Base-by-base conservation (phyloP, 1,284 basidiomycete genomes). In the Sanghuangporus weigelae region DNA sequence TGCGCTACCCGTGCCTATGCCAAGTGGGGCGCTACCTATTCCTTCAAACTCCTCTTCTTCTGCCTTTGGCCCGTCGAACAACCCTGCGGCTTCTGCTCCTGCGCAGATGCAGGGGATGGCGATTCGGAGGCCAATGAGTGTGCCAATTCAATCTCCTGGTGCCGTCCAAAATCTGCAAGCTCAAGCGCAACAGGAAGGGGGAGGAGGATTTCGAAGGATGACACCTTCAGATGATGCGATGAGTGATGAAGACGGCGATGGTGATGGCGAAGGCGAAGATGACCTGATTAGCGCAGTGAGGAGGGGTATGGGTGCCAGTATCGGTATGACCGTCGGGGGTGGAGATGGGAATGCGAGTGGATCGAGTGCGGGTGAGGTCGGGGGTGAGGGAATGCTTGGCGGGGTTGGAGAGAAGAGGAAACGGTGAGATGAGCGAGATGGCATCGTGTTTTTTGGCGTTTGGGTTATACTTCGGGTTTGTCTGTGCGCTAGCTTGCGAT, bases 401-500 rank as follows among this genome's bases (percentile, higher is more conserved):
- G n/a, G 76, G 26, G 69, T 79, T 16, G 79, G 53, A 31, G 79
- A 73, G 48, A 81, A 81, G 66, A 72, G 79, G 69, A 80, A 80
- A 67, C 77, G 79, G 65, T 80, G 69, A 78, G 50, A 16, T 19
- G 21, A 3, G 48, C 39, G 39, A 12, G 19, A 55, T 36, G 53
- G 23, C 12, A 35, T 40, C 4, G 31, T 55, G n/a, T 26, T 14
- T 49, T 26, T 49, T 49, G n/a, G 21, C 23, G 10, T 21, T 10
- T 16, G 48, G 14, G 2, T 49, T 14, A 16, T 16, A 10, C 10
- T 16, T 49, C 21, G 14, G 16, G 48, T 49, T 49, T 49, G 14
- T 21, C 26, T 31, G 26, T 31, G 42, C 42, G 12, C 42, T 44
- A 14, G 42, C 42, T 12, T 44, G 19, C 12, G 3, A 19, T 44